Percentiles rank a stretch among this genome's conserved stretches.
Evolutionary conservation across 176 grass and related monocot genomes (phyloP).

Genomic region (Oryza nivara): DNA sequence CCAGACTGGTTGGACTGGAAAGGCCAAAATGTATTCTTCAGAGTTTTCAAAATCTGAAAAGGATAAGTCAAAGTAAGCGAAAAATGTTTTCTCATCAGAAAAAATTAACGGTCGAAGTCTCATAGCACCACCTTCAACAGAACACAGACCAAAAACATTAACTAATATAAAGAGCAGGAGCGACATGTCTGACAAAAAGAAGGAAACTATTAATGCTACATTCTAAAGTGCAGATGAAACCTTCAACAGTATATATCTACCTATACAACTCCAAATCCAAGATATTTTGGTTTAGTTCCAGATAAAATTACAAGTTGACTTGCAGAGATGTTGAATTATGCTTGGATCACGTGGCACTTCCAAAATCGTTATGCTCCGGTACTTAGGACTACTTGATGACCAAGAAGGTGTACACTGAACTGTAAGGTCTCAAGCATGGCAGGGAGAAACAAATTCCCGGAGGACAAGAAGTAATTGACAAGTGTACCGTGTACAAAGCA

Average conservation of each 20-base stretch:
- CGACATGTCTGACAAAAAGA: neutral
- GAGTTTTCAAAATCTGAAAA: conserved; percentile 74
- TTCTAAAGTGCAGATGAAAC: neutral
- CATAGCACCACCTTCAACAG: conserved; percentile 2
- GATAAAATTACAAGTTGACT: conserved; percentile 5
- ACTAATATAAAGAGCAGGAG: neutral
- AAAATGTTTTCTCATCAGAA: neutral
- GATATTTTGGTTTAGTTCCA: neutral
- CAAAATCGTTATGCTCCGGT: neutral
- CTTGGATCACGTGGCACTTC: neutral
- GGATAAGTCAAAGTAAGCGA: conserved; percentile 16
- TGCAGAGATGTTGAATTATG: neutral
- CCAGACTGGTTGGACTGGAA: conserved; percentile 69
- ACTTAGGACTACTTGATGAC: neutral
- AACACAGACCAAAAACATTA: conserved; percentile 3
- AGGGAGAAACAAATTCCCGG: neutral
- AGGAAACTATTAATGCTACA: neutral
- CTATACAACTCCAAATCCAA: conserved; percentile 8
- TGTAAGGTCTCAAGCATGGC: neutral
- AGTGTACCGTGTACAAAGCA: neutral
- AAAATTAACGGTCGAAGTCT: neutral
- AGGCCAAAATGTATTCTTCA: conserved; percentile 89
- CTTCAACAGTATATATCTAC: neutral
- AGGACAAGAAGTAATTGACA: conserved; percentile 9
- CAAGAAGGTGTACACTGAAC: neutral